These are phyloP conservation scores for Orychophragmus violaceus DNA, from an alignment of 345 rosid genomes.

Conservation along the genomic window DNA sequence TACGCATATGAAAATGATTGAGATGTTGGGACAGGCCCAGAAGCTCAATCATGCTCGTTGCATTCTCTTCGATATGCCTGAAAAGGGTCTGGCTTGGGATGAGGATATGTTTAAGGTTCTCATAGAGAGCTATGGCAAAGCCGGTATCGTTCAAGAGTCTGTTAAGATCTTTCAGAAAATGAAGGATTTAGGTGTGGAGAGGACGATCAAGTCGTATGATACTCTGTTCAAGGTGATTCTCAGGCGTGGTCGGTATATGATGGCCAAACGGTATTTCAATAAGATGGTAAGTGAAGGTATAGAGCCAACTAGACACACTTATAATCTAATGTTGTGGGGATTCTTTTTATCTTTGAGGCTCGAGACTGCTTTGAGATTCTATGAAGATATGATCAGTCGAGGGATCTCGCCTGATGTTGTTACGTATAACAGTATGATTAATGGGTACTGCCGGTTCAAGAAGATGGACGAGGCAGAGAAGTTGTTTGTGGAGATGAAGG, in stretches of 20 bases:
- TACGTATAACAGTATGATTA: constrained; percentile 73
- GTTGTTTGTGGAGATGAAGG: constrained; percentile 85
- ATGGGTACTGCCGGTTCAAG: constrained; percentile 63
- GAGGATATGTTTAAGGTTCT: constrained; percentile 68
- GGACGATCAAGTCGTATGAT: constrained; percentile 68
- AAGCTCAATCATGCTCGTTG: constrained; percentile 86
- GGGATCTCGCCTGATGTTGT: constrained; percentile 62
- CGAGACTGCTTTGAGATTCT: constrained; percentile 68
- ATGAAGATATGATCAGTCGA: constrained; percentile 66
- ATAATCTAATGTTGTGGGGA: constrained; percentile 83
- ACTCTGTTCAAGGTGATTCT: constrained; percentile 67
- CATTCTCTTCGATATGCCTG: constrained; percentile 80
- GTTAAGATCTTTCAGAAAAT: constrained; percentile 70
- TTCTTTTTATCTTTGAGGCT: constrained; percentile 68
- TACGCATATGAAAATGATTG: constrained; percentile 67
- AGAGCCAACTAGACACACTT: constrained; percentile 70
- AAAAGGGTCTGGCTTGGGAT: constrained; percentile 74
- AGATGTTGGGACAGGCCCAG: constrained; percentile 61
- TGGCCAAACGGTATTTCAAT: constrained; percentile 84
- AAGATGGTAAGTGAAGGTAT: constrained; percentile 72
- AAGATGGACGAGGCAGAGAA: constrained; percentile 78
- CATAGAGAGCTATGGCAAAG: constrained; percentile 75
- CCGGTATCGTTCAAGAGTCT: constrained; percentile 84
- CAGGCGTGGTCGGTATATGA: constrained; percentile 80
- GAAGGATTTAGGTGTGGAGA: constrained; percentile 73